Conservation (phyloP, 305 asterid species). For the Fraxinus velutina region DNA sequence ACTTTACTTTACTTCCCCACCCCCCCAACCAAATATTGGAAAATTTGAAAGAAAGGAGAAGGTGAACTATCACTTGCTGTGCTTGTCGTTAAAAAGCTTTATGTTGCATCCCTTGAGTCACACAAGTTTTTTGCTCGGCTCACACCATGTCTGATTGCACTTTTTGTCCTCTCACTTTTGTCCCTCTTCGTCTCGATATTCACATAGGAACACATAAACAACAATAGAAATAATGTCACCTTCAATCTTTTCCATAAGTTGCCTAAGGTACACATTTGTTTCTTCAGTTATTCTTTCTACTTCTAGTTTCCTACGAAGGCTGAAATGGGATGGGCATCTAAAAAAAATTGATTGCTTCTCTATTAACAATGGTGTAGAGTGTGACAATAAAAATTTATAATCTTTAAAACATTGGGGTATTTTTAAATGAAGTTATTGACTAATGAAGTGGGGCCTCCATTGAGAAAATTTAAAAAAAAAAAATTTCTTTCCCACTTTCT, state of each 20-base stretch:
- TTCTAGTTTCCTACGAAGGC: background rate
- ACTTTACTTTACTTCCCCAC: background rate
- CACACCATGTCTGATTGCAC: background rate
- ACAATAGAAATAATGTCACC: background rate
- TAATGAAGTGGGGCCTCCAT: background rate
- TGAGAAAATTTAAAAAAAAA: background rate
- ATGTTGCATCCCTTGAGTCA: background rate
- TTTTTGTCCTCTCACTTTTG: background rate
- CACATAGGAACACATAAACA: background rate
- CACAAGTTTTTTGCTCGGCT: background rate
- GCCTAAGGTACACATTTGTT: background rate
- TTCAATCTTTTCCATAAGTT: background rate
- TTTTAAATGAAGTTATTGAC: background rate
- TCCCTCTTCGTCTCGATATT: background rate
- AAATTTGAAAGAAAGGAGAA: background rate
- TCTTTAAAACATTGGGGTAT: background rate
- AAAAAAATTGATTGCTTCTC: background rate
- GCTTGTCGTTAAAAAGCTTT: background rate
- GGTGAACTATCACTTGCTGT: background rate
- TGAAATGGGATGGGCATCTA: background rate
- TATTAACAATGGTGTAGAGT: background rate
- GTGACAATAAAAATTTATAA: background rate
- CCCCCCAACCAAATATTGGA: background rate
- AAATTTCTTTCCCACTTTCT: background rate
- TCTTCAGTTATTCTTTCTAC: background rate